A percentile compares a stretch with the other conserved stretches of the same genome.
These are phyloP conservation scores for Blechomonas ayalai DNA, from an alignment of 208 protist species.

Conservation along the genomic window DNA sequence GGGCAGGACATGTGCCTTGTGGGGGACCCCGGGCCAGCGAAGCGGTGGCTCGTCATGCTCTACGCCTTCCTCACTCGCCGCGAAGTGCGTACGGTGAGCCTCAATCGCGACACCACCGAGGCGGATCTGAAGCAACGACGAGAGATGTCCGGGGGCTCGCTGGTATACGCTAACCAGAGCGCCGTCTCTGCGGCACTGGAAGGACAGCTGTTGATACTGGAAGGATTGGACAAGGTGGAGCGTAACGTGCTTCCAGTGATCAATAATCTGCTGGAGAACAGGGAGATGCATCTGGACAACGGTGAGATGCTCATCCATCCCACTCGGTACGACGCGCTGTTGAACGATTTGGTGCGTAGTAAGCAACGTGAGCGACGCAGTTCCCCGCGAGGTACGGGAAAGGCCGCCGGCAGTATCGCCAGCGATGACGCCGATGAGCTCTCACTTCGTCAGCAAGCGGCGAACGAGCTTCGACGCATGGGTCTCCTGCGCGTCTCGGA, in stretches of 20 bases:
- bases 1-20: constrained; percentile 95
- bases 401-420: neutral
- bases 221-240: constrained; percentile 93
- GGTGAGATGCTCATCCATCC: constrained; percentile 86
- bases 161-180: constrained; percentile 89
- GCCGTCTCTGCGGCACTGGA: constrained; percentile 87
- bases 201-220: constrained; percentile 91
- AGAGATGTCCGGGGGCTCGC: constrained; percentile 84
- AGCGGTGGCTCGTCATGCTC: constrained; percentile 79
- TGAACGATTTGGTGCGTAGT: constrained; percentile 26
- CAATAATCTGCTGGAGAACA: constrained; percentile 95
- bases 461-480: constrained; percentile 50
- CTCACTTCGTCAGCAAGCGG: constrained; percentile 14
- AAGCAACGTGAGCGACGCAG: constrained; percentile 10
- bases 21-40: constrained; percentile 77
- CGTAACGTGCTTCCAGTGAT: constrained; percentile 92
- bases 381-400: neutral
- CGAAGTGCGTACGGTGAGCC: constrained; percentile 82
- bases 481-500: constrained; percentile 85
- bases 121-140: constrained; percentile 92
- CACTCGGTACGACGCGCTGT: constrained; percentile 84
- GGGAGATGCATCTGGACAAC: constrained; percentile 95
- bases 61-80: constrained; percentile 64
- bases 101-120: constrained; percentile 94
- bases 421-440: neutral